Base-by-base conservation (phyloP, 2,329 filamentous ascomycete species). In the Trichoderma sp. region DNA sequence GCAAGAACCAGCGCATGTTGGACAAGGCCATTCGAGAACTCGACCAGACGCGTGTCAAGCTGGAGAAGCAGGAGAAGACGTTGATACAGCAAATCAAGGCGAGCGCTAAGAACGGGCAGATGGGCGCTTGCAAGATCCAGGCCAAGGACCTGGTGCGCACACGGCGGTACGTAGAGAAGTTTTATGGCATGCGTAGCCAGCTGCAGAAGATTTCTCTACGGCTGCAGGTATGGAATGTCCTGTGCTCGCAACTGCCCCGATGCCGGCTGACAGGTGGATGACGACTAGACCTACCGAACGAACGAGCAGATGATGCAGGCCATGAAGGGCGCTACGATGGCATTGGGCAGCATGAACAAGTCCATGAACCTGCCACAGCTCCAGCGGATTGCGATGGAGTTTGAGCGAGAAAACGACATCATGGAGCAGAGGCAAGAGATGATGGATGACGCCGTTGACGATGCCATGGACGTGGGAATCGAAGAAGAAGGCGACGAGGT, bases 221-320 rank as follows among this genome's bases (percentile, higher is more conserved):
- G 55, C 94, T 99, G 77, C 96, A 98, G 88, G 93, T 96, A 82
- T 54, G 71, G 2, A 24, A 18, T 52, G 16, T 16, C 24, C 32
- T 13, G n/a, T 16, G 3, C 5, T 28, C 16, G 30, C 21, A 37
- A 49, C 14, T 16, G 5, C n/a, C 30, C 32, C 56, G 26, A 18
- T 11, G 37, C 18, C 13, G 39, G 68, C 72, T 75, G 59, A 75
- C 68, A 10, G 1, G 30, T 39, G 21, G 64, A 37, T 54, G 11
- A 18, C 28, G 26, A 49, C 21, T 75, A 97, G 93, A 99, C 96
- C 60, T 95, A 98, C 72, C 90, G 96, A 72, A 97, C 94, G 73
- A 99, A 99, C 80, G 96, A 99, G 80, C 95, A 98, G 81, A 99
- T 99, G 96, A 97, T 97, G 94, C 93, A 97, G 81, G 96, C 94